Base-by-base conservation (phyloP, 2,329 filamentous ascomycete species). In the Aspergillus latus region DNA sequence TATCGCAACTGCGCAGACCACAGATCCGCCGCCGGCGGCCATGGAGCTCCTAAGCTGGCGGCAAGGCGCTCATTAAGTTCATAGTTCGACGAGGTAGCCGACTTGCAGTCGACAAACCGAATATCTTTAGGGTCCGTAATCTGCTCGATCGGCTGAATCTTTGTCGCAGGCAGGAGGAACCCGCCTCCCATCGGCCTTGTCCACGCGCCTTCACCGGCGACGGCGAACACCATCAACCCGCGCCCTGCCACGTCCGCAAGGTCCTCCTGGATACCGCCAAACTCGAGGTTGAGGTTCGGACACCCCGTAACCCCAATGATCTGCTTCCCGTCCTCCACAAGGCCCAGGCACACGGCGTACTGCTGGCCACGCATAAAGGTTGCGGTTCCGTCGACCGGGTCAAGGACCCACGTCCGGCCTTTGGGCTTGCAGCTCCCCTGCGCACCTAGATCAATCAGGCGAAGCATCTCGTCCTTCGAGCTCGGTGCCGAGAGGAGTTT, bases 321-420 rank as follows among this genome's bases (percentile, higher is more conserved):
- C 67, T 88, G 82, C 45, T 71, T 64, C 3, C 84, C 84, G 52
- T 85, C 74, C 56, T 84, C 79, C 2, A 87, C 69, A 59, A 88
- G 70, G 2, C 82, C 80, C 16, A 87, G 72, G 58, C 82, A 83
- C 3, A 88, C 82, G 2, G 81, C 84, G 57, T 87, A 88, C 70
- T 88, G 85, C 68, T 84, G 78, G 2, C 82, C 82, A 39, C 73
- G 72, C 61, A 88, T 80, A 57, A 86, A 88, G 0, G 84, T 82
- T 13, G 80, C 81, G 1, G 85, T 88, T 30, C 85, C 85, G 62
- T 88, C 85, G 6, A 88, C 81, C 0, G 85, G 85, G 64, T 88
- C 85, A 66, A 88, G 79, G 30, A 84, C 79, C 85, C 85, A 88
- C 50, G 82, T 78, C 1, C 80, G 72, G 2, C 70, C 78, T 58